Evolutionary conservation across 129 eudicot species (phyloP).

Genomic region (Escallonia herrerae): DNA sequence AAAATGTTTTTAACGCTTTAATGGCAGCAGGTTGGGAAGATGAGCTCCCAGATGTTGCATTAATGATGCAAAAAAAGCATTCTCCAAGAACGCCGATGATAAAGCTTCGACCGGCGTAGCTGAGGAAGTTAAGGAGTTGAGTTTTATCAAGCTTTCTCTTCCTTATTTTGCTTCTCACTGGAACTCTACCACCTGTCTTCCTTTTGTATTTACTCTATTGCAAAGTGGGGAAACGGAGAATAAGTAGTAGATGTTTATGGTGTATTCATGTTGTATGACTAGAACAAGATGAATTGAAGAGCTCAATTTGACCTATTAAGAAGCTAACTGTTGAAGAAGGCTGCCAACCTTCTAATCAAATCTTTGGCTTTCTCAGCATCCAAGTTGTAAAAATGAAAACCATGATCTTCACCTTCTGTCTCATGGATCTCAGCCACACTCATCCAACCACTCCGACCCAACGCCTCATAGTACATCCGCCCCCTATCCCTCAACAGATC

Average conservation of each 20-base stretch:
- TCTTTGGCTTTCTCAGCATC: conserved; percentile 35
- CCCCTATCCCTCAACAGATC: conserved; percentile 14
- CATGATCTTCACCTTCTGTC: conserved; percentile 45
- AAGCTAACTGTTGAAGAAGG: conserved; percentile 26
- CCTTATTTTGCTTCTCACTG: no score
- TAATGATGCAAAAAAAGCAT: conserved; percentile 51
- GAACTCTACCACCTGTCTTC: no score
- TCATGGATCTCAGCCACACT: conserved; percentile 19
- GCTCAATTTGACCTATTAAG: no score
- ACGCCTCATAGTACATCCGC: conserved; percentile 8
- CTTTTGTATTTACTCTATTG: no score
- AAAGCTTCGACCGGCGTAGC: conserved; percentile 75
- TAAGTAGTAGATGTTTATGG: no score
- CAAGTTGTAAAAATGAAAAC: conserved; percentile 62
- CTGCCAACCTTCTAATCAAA: conserved; percentile 38
- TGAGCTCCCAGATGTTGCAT: conserved; percentile 60
- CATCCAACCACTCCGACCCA: conserved; percentile 25
- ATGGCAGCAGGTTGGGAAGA: conserved; percentile 87
- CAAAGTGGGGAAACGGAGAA: no score
- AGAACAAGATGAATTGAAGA: no score
- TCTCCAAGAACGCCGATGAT: conserved; percentile 67
- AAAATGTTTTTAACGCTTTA: conserved; percentile 62
- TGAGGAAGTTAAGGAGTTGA: conserved; percentile 88
- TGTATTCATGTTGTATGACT: no score
- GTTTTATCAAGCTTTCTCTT: no score